Evolutionary conservation across 306 rosid genomes (phyloP).

Genomic region (Sindora glabra): DNA sequence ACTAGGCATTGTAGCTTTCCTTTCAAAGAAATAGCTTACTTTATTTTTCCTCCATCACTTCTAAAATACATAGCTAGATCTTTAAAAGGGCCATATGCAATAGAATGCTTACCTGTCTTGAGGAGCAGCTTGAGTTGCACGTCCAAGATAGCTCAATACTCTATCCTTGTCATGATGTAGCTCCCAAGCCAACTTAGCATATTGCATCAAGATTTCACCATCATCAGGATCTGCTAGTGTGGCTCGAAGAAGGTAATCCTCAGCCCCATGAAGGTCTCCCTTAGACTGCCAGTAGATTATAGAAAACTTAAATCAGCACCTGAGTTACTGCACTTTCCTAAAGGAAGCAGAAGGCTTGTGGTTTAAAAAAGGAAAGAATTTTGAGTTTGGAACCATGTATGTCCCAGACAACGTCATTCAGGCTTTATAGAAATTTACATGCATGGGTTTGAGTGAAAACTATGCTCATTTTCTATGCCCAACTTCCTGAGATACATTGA

Average conservation of each 20-base stretch:
- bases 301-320: slow-evolving; percentile 5
- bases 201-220: slow-evolving; percentile 49
- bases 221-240: slow-evolving; percentile 64
- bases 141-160: slow-evolving; percentile 58
- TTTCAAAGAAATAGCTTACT: neutral
- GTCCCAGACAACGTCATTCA: too few species aligned
- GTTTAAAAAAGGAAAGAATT: too few species aligned
- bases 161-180: slow-evolving; percentile 56
- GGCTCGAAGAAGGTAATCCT: slow-evolving; percentile 60
- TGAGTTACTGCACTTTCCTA: neutral
- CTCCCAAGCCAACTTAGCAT: slow-evolving; percentile 77
- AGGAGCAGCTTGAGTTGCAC: slow-evolving; percentile 54
- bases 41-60: too few species aligned
- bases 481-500: too few species aligned
- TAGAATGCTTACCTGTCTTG: slow-evolving; percentile 53
- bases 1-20: neutral
- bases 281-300: slow-evolving; percentile 45
- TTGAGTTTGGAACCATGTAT: too few species aligned
- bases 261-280: slow-evolving; percentile 69
- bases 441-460: too few species aligned
- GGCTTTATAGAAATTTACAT: too few species aligned
- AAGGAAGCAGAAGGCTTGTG: too few species aligned
- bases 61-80: too few species aligned
- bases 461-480: too few species aligned
- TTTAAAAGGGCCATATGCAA: neutral